These are phyloP conservation scores for Maudiozyma saulgeensis DNA, from an alignment of 805 yeast species.

Conservation along the genomic window DNA sequence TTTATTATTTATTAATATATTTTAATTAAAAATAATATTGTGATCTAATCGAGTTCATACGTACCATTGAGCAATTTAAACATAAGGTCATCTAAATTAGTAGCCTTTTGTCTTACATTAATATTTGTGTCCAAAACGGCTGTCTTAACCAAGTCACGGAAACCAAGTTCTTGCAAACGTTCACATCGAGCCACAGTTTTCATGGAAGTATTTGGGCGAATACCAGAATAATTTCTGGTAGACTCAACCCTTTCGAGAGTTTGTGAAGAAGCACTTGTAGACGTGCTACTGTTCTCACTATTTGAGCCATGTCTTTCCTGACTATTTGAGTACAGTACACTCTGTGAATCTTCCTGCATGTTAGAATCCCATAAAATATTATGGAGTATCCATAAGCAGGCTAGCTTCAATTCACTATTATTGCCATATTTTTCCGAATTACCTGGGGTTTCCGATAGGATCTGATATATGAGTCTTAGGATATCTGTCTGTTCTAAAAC, in stretches of 20 bases:
- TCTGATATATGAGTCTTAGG: constrained; percentile 17
- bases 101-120: constrained; percentile 26
- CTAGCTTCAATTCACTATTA: constrained; percentile 23
- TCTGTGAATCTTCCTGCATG: constrained; percentile 7
- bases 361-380: constrained; percentile 28
- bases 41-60: constrained; percentile 9
- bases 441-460: constrained; percentile 16
- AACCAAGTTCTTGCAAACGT: constrained; percentile 21
- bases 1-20: too few species aligned
- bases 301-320: constrained; percentile 14
- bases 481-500: constrained; percentile 27
- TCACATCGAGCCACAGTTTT: constrained; percentile 22
- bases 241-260: too few species aligned
- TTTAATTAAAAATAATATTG: neutral
- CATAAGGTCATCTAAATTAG: constrained; percentile 25
- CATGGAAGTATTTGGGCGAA: neutral
- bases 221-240: constrained; percentile 1
- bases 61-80: constrained; percentile 8
- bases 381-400: constrained; percentile 26
- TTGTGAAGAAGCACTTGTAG: neutral
- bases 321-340: constrained; percentile 7
- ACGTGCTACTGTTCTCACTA: neutral
- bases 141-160: constrained; percentile 22
- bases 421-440: constrained; percentile 13
- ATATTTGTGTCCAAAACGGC: constrained; percentile 21